Conservation (phyloP, 2,329 filamentous ascomycete species). For the Penicillium sp. region DNA sequence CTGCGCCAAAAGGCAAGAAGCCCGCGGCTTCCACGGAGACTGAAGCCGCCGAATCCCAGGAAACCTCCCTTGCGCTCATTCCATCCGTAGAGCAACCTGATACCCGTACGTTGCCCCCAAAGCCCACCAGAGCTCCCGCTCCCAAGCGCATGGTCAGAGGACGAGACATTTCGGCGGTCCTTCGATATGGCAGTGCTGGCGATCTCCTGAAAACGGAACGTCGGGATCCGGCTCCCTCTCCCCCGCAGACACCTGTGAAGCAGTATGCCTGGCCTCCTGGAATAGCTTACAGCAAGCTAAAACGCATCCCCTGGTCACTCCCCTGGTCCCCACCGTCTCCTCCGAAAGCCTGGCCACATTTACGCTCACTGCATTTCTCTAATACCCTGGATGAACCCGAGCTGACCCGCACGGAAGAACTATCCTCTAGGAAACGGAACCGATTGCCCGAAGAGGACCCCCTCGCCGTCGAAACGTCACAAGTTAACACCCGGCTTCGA, state of each 20-base stretch:
- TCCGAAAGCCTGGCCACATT: background rate
- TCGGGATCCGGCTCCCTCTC: background rate
- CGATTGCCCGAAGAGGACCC: background rate
- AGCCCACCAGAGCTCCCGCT: background rate
- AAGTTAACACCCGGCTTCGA: conserved; percentile 2
- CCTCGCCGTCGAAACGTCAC: background rate
- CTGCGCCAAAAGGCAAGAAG: background rate
- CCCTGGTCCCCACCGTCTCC: background rate
- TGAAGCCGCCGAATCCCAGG: background rate
- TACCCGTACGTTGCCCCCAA: background rate
- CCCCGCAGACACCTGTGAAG: background rate
- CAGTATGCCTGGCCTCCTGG: conserved; percentile 1
- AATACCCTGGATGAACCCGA: background rate
- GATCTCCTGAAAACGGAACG: background rate
- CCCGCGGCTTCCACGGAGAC: background rate
- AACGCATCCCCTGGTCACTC: conserved; percentile 1
- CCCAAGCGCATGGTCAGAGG: background rate
- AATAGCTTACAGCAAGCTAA: background rate
- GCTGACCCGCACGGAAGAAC: background rate
- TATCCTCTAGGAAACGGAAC: conserved; percentile 1
- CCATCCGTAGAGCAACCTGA: conserved; percentile 1
- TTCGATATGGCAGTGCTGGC: background rate
- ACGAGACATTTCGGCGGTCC: background rate
- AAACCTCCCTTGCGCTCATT: background rate
- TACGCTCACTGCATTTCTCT: background rate